Percentiles rank a stretch among this genome's conserved stretches.
These are phyloP conservation scores for Furcasterigmium sp. DNA, from an alignment of 2,329 filamentous ascomycete genomes.

Conservation along the genomic window DNA sequence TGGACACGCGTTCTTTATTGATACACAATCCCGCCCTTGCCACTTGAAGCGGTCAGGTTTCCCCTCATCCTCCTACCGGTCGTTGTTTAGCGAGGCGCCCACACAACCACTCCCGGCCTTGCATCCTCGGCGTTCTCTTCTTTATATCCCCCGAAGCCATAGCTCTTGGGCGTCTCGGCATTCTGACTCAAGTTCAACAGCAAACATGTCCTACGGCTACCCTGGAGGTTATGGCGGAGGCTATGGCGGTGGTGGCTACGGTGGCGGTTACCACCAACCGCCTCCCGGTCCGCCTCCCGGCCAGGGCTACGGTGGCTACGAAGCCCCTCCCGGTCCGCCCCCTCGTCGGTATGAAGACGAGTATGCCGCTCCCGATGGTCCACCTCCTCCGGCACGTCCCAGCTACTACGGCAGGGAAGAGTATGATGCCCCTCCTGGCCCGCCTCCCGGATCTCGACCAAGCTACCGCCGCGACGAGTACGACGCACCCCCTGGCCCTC, in stretches of 20 bases:
- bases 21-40: too few relatives aligned
- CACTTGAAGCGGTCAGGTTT: too few relatives aligned
- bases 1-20: too few relatives aligned
- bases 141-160: background rate
- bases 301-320: slow-evolving; percentile 22
- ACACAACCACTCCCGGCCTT: too few relatives aligned
- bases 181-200: background rate
- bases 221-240: slow-evolving; percentile 30
- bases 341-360: slow-evolving; percentile 15
- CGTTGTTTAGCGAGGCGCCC: too few relatives aligned
- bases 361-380: slow-evolving; percentile 8
- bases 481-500: background rate
- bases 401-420: slow-evolving; percentile 15
- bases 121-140: too few relatives aligned
- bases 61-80: too few relatives aligned
- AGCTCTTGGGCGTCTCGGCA: background rate
- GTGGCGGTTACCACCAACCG: slow-evolving; percentile 13
- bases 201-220: slow-evolving; percentile 22
- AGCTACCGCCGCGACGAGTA: slow-evolving; percentile 1
- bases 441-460: background rate
- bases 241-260: slow-evolving; percentile 22
- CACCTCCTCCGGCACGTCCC: slow-evolving; percentile 12
- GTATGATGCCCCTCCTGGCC: slow-evolving; percentile 5
- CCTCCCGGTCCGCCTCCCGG: slow-evolving; percentile 13
- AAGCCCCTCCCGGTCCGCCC: slow-evolving; percentile 18